Evolutionary conservation across 2,329 filamentous ascomycete genomes (phyloP).

Genomic region (Xylaria digitata): DNA sequence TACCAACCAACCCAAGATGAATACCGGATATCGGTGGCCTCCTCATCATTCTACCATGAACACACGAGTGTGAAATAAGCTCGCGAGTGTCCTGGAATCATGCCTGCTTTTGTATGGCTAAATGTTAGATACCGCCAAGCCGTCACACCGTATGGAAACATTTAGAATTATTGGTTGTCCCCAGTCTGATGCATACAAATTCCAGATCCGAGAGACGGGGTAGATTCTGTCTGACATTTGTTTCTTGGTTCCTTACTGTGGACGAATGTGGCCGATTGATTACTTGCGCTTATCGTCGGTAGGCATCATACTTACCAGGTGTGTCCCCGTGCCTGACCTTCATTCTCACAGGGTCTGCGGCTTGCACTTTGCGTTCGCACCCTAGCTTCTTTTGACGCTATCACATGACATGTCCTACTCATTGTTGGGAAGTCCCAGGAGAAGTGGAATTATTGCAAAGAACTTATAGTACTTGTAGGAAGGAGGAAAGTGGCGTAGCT

Average conservation of each 20-base stretch:
- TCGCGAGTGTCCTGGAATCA: neutral
- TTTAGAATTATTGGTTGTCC: neutral
- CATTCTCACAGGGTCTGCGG: no score
- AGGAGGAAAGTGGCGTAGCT: constrained; percentile 6
- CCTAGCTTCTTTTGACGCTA: no score
- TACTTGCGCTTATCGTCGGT: constrained; percentile 17
- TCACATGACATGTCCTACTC: neutral
- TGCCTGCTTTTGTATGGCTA: constrained; percentile 6
- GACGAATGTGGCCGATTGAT: neutral
- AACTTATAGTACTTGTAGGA: neutral
- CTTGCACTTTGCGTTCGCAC: neutral
- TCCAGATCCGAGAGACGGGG: no score
- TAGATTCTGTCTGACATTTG: neutral
- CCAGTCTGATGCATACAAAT: no score
- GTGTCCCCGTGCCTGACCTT: no score
- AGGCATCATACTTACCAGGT: neutral
- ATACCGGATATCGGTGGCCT: neutral
- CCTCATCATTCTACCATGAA: neutral
- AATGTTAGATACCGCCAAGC: neutral
- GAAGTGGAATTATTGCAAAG: neutral
- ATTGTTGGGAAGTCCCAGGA: neutral
- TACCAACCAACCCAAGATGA: neutral
- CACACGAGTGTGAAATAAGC: neutral
- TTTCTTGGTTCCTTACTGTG: neutral
- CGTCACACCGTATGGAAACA: neutral